phyloP scores from a whole-genome alignment of 805 yeast species.

The Saccharomycopsis sp. region DNA sequence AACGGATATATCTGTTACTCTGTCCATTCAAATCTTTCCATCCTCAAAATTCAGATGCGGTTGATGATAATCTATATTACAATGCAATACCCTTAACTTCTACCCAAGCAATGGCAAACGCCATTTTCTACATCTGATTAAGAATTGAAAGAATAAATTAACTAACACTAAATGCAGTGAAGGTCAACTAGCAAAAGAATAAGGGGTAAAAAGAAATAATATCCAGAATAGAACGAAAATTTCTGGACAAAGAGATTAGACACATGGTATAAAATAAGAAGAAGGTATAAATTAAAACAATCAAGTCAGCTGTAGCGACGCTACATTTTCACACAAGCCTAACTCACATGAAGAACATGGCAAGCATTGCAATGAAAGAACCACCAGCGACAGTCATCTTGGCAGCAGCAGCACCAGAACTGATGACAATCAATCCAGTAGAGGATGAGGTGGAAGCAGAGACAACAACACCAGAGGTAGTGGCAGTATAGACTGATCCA shows the following conservation, averaged over 20 bases:
- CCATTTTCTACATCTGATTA: not conserved
- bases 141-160: too few relatives aligned
- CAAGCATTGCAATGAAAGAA: not conserved
- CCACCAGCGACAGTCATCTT: not conserved
- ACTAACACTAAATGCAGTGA: too few relatives aligned
- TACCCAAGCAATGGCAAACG: too few relatives aligned
- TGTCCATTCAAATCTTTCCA: too few relatives aligned
- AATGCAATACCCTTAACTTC: too few relatives aligned
- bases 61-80: too few relatives aligned
- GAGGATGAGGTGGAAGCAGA: not conserved
- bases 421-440: not conserved
- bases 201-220: not conserved
- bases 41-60: too few relatives aligned
- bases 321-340: not conserved
- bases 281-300: too few relatives aligned
- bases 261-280: not conserved
- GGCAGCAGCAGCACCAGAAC: not conserved
- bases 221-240: not conserved
- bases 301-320: too few relatives aligned
- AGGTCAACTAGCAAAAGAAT: not conserved
- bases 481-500: not conserved
- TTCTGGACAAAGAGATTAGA: not conserved
- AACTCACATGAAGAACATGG: not conserved
- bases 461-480: not conserved
- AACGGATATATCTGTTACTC: too few relatives aligned